phyloP scores from a whole-genome alignment of 1,284 basidiomycete species.

The Lignosus rhinocerotis region DNA sequence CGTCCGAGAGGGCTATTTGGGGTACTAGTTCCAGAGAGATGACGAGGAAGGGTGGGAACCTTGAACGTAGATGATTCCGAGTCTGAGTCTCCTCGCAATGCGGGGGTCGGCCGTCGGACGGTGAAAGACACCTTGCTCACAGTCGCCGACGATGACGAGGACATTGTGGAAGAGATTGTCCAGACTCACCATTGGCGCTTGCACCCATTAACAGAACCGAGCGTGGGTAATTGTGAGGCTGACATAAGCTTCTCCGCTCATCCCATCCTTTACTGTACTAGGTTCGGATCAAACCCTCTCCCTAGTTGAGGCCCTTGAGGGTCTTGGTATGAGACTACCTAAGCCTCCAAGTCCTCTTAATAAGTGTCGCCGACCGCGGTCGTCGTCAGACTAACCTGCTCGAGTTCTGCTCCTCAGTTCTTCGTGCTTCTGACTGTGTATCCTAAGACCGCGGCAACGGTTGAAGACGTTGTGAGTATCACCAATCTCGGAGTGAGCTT shows the following conservation, averaged over 20 bases:
- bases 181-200: neutral
- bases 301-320: no score
- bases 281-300: no score
- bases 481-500: neutral
- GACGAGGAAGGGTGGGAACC: conserved; percentile 58
- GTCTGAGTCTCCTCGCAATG: conserved; percentile 61
- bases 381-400: no score
- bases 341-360: no score
- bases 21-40: conserved; percentile 43
- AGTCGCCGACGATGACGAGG: conserved; percentile 32
- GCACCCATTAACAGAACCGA: neutral
- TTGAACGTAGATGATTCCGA: conserved; percentile 56
- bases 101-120: conserved; percentile 65
- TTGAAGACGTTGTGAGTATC: neutral
- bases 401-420: no score
- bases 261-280: no score
- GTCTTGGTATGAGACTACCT: no score
- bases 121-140: conserved; percentile 67
- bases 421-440: neutral
- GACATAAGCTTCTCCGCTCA: neutral
- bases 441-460: no score
- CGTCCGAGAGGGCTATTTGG: conserved; percentile 60
- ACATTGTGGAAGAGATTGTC: conserved; percentile 13
- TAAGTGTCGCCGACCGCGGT: no score
- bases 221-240: neutral